These are phyloP conservation scores for Mucor racemosus DNA, from an alignment of 371 early-diverging fungal species.

Conservation along the genomic window DNA sequence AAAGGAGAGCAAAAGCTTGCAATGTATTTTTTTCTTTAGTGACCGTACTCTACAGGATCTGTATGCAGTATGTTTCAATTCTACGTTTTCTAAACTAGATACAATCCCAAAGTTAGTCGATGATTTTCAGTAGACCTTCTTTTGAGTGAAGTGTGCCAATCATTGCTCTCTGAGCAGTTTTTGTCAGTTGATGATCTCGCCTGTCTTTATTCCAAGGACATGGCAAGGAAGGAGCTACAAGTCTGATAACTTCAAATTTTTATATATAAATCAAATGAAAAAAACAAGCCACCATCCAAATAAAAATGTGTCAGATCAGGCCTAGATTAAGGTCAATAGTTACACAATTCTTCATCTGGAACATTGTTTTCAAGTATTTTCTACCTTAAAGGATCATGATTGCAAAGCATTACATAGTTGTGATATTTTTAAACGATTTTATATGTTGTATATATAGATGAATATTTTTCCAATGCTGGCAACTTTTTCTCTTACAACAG, in stretches of 20 bases:
- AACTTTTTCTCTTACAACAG: neutral
- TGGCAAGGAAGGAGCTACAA: constrained; percentile 45
- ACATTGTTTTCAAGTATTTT: neutral
- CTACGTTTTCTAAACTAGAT: constrained; percentile 55
- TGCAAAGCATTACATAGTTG: neutral
- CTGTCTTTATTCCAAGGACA: constrained; percentile 41
- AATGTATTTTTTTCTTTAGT: constrained; percentile 39
- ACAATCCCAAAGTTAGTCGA: constrained; percentile 45
- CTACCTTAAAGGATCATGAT: neutral
- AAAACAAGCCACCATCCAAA: neutral
- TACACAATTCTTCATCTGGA: neutral
- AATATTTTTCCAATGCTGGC: neutral
- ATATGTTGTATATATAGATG: neutral
- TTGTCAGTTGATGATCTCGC: constrained; percentile 47
- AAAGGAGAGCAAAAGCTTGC: constrained; percentile 22
- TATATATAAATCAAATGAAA: constrained; percentile 22
- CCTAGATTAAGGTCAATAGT: neutral
- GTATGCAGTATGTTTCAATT: constrained; percentile 55
- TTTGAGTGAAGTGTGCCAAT: constrained; percentile 47
- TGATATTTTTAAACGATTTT: neutral
- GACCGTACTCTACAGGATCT: constrained; percentile 58
- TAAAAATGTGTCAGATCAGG: neutral
- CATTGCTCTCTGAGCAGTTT: constrained; percentile 24
- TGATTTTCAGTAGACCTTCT: constrained; percentile 46
- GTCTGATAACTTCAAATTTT: constrained; percentile 41